A percentile compares a stretch with the other conserved stretches of the same genome.
Conservation (phyloP, 1,139 yeast genomes). For the Yamadazyma pseudoaaseri region DNA sequence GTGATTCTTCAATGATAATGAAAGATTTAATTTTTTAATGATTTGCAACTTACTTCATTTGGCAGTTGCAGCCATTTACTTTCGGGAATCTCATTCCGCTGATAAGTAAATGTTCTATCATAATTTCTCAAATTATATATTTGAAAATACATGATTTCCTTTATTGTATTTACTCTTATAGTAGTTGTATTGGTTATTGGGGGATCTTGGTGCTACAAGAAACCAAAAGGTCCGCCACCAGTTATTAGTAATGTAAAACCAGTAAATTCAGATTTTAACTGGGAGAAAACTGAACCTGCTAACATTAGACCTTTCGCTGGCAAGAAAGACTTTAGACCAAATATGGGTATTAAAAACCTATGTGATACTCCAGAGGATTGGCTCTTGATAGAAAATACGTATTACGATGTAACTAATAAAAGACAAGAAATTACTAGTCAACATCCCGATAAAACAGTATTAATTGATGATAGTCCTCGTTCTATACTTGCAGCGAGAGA, state of each 20-base stretch:
- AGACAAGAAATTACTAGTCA: slow-evolving; percentile 20
- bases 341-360: slow-evolving; percentile 37
- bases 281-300: slow-evolving; percentile 48
- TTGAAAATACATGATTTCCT: no score
- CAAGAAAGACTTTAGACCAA: slow-evolving; percentile 35
- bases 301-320: slow-evolving; percentile 52
- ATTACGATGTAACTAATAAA: slow-evolving; percentile 21
- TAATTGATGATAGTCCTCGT: slow-evolving; percentile 18
- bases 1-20: slow-evolving; percentile 9
- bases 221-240: background rate
- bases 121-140: no score
- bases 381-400: slow-evolving; percentile 39
- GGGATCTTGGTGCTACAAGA: no score
- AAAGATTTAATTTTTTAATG: background rate
- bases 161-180: no score
- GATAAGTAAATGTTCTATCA: background rate
- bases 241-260: slow-evolving; percentile 13
- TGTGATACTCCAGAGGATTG: slow-evolving; percentile 33
- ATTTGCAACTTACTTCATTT: no score
- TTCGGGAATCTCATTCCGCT: slow-evolving; percentile 4
- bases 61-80: no score
- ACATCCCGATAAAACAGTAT: slow-evolving; percentile 23
- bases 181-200: no score
- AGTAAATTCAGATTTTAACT: slow-evolving; percentile 34
- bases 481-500: slow-evolving; percentile 30